Evolutionary conservation across 305 asterid genomes (phyloP), one percentile per base, ranked within the genome.

Genomic region (Coffea humblotiana): DNA sequence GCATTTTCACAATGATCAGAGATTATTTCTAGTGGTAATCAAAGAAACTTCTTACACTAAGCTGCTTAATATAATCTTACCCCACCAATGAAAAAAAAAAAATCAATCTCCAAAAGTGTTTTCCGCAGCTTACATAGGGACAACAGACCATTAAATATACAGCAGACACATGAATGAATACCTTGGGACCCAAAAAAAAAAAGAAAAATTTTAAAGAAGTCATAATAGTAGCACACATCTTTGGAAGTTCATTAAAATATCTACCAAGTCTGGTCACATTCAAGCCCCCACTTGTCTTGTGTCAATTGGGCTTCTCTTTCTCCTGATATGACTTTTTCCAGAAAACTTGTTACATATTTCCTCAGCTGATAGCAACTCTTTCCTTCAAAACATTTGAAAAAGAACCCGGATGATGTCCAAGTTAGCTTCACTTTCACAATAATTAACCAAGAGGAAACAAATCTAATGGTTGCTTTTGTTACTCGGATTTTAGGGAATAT

Each of bases 291-390:
- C 61, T 77, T 80, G 47, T 29, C 58, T 78, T 47, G 63, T 69
- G 84, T 76, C 78, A 67, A 54, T 32, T 81, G 49, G 32, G 64
- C 63, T 43, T 77, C 56, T 54, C 23, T 40, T 75, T 19, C 45
- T 69, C 52, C 69, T 29, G n/a, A 60, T 49, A 49, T 74, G 83
- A 80, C 79, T 79, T 80, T 51, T 16, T 49, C 6, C 61, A 74
- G 77, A 35, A 65, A 86, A 77, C 82, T 66, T 60, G 71, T 83
- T 82, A 56, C 61, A 15, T 83, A 80, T 83, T 79, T 80, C 87
- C 74, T 88, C 88, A 90, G 60, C 85, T 81, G 87, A 84, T 61
- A 75, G 78, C 67, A 51, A 85, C 75, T 47, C n/a, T 78, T 67
- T 72, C 45, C 79, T 23, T 74, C n/a, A 66, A 8, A 35, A 70